Conservation (phyloP, 1,284 basidiomycete genomes). For the Ganoderma meredithae region DNA sequence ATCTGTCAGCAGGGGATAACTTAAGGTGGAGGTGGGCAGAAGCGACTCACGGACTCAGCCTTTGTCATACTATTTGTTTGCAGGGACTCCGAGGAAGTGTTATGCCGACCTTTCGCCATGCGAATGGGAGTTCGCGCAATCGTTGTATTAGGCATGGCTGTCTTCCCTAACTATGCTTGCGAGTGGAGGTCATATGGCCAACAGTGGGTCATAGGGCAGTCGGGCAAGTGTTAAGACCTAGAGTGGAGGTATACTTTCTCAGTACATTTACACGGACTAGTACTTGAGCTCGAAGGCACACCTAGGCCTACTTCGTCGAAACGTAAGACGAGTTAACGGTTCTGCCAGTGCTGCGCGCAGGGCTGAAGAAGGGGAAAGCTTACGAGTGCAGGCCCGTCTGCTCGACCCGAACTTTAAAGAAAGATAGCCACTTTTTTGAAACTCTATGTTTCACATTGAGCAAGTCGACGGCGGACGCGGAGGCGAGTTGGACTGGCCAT, state of each 20-base stretch:
- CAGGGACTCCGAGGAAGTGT: not conserved
- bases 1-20: constrained; percentile 1
- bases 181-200: not conserved
- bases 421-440: not conserved
- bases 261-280: not conserved
- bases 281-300: not conserved
- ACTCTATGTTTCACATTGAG: not conserved
- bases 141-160: constrained; percentile 11
- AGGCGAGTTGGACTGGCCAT: not conserved
- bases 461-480: not conserved
- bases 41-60: not conserved
- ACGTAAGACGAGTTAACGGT: not conserved
- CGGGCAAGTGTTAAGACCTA: not conserved
- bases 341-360: not conserved
- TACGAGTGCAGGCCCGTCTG: not conserved
- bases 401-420: not conserved
- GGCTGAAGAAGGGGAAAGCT: not conserved
- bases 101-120: constrained; percentile 13
- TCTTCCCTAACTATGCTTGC: not conserved
- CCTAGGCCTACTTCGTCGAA: not conserved
- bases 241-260: not conserved
- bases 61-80: constrained; percentile 2
- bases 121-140: constrained; percentile 19
- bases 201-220: not conserved
- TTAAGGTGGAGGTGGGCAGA: constrained; percentile 1